phyloP scores from a whole-genome alignment of 768 basidiomycete species.

The Pisolithus orientalis region DNA sequence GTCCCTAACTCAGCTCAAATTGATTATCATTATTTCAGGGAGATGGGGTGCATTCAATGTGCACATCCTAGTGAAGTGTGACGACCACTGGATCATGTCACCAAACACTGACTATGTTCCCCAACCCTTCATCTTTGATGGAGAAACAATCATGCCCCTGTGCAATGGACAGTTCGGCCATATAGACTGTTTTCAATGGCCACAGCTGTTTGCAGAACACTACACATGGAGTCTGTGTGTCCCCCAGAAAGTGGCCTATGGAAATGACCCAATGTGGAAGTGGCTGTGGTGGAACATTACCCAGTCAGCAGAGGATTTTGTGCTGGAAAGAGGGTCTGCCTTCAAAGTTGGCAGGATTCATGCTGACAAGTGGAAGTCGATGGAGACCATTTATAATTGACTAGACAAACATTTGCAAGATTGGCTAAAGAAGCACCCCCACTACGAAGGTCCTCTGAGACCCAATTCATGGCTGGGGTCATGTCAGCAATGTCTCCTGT shows the following conservation, averaged over 20 bases:
- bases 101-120: neutral
- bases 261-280: neutral
- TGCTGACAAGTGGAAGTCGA: too few relatives aligned
- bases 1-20: too few relatives aligned
- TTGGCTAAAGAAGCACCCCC: too few relatives aligned
- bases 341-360: too few relatives aligned
- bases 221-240: neutral
- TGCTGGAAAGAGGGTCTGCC: too few relatives aligned
- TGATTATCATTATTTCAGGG: too few relatives aligned
- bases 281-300: neutral
- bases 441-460: too few relatives aligned
- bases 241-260: neutral
- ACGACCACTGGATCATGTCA: neutral
- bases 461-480: neutral
- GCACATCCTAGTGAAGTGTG: too few relatives aligned
- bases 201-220: neutral
- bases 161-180: neutral
- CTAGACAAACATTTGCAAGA: too few relatives aligned
- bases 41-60: too few relatives aligned
- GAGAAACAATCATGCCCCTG: neutral
- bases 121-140: neutral
- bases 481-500: neutral
- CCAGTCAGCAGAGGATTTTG: too few relatives aligned
- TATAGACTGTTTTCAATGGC: slow-evolving; percentile 1
- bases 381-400: too few relatives aligned